Base-by-base conservation (phyloP, 2,329 filamentous ascomycete genomes). In the Chaetomiaceae sp. region DNA sequence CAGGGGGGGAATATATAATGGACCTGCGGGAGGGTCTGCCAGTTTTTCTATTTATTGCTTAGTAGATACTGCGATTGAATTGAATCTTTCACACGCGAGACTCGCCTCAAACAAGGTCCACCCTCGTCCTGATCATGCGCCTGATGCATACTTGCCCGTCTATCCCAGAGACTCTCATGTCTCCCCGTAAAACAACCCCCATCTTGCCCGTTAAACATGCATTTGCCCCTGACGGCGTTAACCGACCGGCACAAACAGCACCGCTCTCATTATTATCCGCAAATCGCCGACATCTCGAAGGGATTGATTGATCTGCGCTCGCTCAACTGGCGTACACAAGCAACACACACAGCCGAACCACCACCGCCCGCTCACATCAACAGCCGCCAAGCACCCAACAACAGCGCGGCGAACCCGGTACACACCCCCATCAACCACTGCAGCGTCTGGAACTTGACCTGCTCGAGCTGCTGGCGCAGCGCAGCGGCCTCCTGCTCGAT, bases 401-500 rank as follows among this genome's bases (percentile, higher is more conserved):
- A 67, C 64, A 87, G 68, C 16, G 84, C 84, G 2, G 83, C 82
- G 51, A 85, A 85, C 67, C 82, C 82, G 1, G 82, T 85, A 64
- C 80, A 82, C 34, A 87, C 89, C 66, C 86, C 91, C 86, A 97
- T 96, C 61, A 99, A 75, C 94, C 94, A 99, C 76, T 99, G 94
- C 69, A 99, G 72, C 32, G 94, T 97, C 67, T 90, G 90, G 73
- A 97, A 97, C 78, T 99, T 99, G 70, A 99, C 94, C 61, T 90
- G 88, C 74, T 99, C 94, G 43, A 99, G 78, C 73, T 95, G 86
- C 76, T 97, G 94, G 61, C 90, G 78, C 66, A 99, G 70, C 29
- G 87, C 87, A 36, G 92, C 92, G 49, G 94, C 90, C 76, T 97
- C 94, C 73, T 97, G 92, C 76, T 99, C 94, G 65, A 99, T 97